Evolutionary conservation across 1,139 yeast genomes (phyloP).

Genomic region (Candida sanyaensis): DNA sequence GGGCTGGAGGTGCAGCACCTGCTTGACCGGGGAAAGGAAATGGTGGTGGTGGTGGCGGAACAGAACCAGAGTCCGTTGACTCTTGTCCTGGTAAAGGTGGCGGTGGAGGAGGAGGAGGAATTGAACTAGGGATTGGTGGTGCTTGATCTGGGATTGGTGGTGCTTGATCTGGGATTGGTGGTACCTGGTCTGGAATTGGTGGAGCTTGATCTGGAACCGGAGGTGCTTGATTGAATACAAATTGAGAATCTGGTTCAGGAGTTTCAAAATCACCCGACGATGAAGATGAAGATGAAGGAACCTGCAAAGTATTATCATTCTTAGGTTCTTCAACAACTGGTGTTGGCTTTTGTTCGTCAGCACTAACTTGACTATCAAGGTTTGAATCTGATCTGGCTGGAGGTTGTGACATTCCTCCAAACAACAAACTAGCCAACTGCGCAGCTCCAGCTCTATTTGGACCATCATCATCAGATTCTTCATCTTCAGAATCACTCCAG

Average conservation of each 20-base stretch:
- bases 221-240: not conserved
- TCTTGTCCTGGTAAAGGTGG: constrained; percentile 19
- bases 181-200: constrained; percentile 5
- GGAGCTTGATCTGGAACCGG: not conserved
- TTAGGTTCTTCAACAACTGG: not conserved
- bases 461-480: constrained; percentile 48
- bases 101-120: constrained; percentile 14
- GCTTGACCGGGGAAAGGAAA: constrained; percentile 17
- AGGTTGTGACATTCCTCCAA: constrained; percentile 62
- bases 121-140: constrained; percentile 10
- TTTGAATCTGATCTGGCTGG: constrained; percentile 21
- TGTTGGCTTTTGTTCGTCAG: constrained; percentile 16
- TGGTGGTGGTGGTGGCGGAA: constrained; percentile 16
- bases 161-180: not conserved
- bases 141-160: constrained; percentile 5
- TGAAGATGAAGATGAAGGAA: constrained; percentile 9
- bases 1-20: constrained; percentile 15
- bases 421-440: constrained; percentile 59
- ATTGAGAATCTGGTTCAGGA: constrained; percentile 9
- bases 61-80: constrained; percentile 13
- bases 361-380: constrained; percentile 10
- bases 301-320: constrained; percentile 2
- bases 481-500: constrained; percentile 66
- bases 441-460: constrained; percentile 60
- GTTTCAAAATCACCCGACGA: constrained; percentile 12